Conservation (phyloP, 2,329 filamentous ascomycete genomes). For the Dryadomyces sulphureus region DNA sequence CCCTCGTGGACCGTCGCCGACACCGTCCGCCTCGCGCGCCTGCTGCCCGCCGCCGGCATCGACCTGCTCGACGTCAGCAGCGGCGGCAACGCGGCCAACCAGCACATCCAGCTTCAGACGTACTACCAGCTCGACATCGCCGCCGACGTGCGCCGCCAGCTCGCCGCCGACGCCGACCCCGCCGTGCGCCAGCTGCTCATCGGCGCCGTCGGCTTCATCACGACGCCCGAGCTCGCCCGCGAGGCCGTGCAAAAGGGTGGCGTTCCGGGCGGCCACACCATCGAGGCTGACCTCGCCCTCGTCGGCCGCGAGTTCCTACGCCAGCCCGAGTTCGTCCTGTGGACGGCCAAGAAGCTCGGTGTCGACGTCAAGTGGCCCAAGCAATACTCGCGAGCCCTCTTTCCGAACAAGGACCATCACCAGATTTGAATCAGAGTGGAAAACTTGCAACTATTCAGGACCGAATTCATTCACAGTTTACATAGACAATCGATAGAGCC, state of each 20-base stretch:
- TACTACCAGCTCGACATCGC: constrained; percentile 66
- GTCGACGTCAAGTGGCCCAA: constrained; percentile 58
- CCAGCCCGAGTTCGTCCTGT: constrained; percentile 65
- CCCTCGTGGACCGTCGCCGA: constrained; percentile 56
- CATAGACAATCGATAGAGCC: no score
- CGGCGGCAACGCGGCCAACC: constrained; percentile 51
- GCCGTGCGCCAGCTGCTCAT: constrained; percentile 38
- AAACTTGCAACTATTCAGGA: no score
- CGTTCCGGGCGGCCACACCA: constrained; percentile 15
- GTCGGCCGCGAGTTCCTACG: constrained; percentile 65
- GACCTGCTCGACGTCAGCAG: constrained; percentile 75
- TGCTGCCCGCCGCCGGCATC: constrained; percentile 58
- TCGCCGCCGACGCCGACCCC: constrained; percentile 31
- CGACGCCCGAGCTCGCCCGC: constrained; percentile 51
- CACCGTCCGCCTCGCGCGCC: constrained; percentile 49
- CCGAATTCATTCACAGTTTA: no score
- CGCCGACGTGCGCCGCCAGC: constrained; percentile 51
- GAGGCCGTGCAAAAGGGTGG: constrained; percentile 33
- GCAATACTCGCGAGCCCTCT: constrained; percentile 36
- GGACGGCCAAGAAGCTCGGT: constrained; percentile 56
- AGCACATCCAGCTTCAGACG: constrained; percentile 44
- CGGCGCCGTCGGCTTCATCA: constrained; percentile 62
- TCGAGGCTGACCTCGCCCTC: constrained; percentile 54
- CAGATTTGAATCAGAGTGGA: no score
- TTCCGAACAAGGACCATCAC: background rate